phyloP scores from a whole-genome alignment of 108 stramenopile genomes.

The Fistulifera pelliculosa region DNA sequence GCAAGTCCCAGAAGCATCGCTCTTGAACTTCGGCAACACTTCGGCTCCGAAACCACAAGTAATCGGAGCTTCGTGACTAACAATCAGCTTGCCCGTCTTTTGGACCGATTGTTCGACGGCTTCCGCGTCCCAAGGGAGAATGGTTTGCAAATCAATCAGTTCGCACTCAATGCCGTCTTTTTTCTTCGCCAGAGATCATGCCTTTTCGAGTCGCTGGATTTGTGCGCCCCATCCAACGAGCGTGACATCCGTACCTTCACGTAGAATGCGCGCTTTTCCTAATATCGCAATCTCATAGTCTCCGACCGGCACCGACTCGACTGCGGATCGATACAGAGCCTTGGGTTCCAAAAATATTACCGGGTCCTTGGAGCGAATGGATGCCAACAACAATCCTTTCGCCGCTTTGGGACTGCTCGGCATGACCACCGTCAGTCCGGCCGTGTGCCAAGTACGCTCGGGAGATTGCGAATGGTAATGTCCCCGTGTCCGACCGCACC shows the following conservation, averaged over 20 bases:
- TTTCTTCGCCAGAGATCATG: conserved; percentile 66
- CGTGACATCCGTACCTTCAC: conserved; percentile 85
- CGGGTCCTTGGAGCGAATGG: conserved; percentile 87
- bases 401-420: conserved; percentile 87
- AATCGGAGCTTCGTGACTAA: conserved; percentile 93
- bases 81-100: conserved; percentile 92
- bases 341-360: conserved; percentile 98
- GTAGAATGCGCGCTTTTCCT: conserved; percentile 85
- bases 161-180: conserved; percentile 81
- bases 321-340: conserved; percentile 90
- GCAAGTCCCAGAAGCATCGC: conserved; percentile 79
- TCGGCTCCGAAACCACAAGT: conserved; percentile 20
- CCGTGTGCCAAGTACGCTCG: conserved; percentile 91
- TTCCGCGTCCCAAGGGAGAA: conserved; percentile 92
- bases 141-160: conserved; percentile 92
- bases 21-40: conserved; percentile 24
- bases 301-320: conserved; percentile 89
- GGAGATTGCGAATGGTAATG: conserved; percentile 96
- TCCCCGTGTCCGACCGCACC: conserved; percentile 92
- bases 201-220: conserved; percentile 60
- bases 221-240: conserved; percentile 92
- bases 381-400: conserved; percentile 87
- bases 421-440: conserved; percentile 94
- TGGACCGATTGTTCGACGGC: conserved; percentile 67
- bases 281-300: conserved; percentile 86